These are phyloP conservation scores for Hymenoscyphus scutula DNA, from an alignment of 2,329 filamentous ascomycete genomes.

Conservation along the genomic window DNA sequence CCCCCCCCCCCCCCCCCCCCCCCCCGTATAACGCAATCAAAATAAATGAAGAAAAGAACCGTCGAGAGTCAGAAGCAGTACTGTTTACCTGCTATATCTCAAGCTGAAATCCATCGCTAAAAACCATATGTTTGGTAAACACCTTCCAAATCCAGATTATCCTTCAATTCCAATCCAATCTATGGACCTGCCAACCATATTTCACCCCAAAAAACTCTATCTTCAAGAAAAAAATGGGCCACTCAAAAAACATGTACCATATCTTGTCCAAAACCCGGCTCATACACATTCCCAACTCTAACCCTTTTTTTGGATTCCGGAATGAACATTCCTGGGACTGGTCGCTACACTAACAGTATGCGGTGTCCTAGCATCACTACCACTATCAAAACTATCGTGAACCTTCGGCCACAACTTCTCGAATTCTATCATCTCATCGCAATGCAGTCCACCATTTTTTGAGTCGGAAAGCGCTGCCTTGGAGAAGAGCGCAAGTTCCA, in stretches of 20 bases:
- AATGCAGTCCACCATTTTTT: neutral
- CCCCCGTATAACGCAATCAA: no score
- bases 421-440: neutral
- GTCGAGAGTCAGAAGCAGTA: no score
- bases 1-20: no score
- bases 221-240: neutral
- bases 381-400: neutral
- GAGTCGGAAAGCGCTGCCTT: neutral
- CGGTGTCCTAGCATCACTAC: neutral
- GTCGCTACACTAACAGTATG: neutral
- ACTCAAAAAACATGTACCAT: neutral
- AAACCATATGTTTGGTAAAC: no score
- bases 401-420: neutral
- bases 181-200: neutral
- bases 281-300: neutral
- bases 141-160: no score
- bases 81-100: no score
- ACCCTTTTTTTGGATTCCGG: neutral
- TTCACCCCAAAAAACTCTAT: neutral
- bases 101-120: no score
- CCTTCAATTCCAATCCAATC: no score
- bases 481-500: neutral
- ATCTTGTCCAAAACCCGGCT: neutral
- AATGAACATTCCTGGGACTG: neutral
- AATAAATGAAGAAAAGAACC: no score